These are phyloP conservation scores for Piromyces sp. DNA, from an alignment of 192 early-diverging fungal genomes.

Conservation along the genomic window DNA sequence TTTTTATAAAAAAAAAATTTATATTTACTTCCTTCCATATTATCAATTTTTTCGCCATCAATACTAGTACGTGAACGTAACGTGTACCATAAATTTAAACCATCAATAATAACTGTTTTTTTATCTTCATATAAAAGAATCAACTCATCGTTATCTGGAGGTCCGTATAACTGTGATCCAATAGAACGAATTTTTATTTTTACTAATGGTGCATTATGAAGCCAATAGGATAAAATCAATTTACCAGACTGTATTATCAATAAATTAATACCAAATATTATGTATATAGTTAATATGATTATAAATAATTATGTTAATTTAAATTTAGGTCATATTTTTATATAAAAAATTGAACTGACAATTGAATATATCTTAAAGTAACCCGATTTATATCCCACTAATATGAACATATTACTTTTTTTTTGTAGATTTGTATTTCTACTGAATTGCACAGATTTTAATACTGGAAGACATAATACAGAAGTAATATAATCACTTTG, in stretches of 20 bases:
- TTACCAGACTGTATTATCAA: not conserved
- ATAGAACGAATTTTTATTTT: not conserved
- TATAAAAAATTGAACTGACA: not conserved
- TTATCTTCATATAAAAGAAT: constrained; percentile 14
- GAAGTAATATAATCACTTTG: not conserved
- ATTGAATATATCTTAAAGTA: not conserved
- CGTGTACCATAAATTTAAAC: constrained; percentile 17
- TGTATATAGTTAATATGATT: too few relatives aligned
- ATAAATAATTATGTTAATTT: too few relatives aligned
- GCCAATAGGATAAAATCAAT: not conserved
- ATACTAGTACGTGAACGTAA: constrained; percentile 1
- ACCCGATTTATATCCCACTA: not conserved
- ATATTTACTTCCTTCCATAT: constrained; percentile 3
- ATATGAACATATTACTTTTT: not conserved
- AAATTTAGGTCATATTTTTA: too few relatives aligned
- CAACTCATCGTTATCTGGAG: constrained; percentile 11
- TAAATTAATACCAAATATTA: too few relatives aligned
- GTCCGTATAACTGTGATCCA: not conserved
- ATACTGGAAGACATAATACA: not conserved
- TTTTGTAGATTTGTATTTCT: not conserved
- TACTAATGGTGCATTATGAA: not conserved
- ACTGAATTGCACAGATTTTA: not conserved
- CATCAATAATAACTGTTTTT: constrained; percentile 13
- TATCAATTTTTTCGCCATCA: constrained; percentile 1
- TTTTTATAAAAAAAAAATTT: not conserved